Conservation (phyloP, 1,139 yeast genomes). For the Pichia sp. region DNA sequence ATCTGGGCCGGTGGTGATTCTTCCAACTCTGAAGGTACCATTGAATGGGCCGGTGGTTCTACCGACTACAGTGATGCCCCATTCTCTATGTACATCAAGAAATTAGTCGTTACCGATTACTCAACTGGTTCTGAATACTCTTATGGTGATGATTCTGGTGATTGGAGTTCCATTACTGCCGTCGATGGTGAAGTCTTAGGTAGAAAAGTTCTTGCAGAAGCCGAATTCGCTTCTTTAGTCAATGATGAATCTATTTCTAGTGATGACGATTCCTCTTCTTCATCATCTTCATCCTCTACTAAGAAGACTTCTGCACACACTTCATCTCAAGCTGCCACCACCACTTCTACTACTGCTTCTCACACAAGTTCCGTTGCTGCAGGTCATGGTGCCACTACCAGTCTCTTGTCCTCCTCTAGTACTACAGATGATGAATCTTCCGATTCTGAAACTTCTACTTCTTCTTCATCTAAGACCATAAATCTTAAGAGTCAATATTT, state of each 20-base stretch:
- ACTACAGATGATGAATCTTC: background rate
- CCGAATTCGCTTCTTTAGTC: constrained; percentile 46
- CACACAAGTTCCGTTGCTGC: background rate
- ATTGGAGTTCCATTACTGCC: constrained; percentile 67
- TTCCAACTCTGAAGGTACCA: constrained; percentile 47
- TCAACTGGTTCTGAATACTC: constrained; percentile 71
- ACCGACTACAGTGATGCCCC: constrained; percentile 52
- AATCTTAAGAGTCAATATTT: background rate
- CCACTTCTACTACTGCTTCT: constrained; percentile 1
- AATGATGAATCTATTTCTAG: constrained; percentile 22
- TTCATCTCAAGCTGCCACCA: background rate
- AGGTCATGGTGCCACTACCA: background rate
- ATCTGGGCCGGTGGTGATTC: constrained; percentile 62
- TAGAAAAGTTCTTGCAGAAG: constrained; percentile 47
- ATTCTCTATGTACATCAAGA: constrained; percentile 61
- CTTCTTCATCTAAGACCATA: constrained; percentile 3
- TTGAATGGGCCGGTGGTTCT: constrained; percentile 58
- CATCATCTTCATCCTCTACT: background rate
- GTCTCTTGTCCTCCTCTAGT: background rate
- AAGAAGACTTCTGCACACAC: background rate
- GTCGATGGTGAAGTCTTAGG: constrained; percentile 65
- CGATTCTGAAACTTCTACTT: constrained; percentile 1
- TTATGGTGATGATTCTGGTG: constrained; percentile 64
- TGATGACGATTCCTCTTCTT: background rate
- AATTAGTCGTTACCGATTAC: constrained; percentile 68